phyloP scores from a whole-genome alignment of 192 early-diverging fungal genomes.

The Jimgerdemannia flammicorona region DNA sequence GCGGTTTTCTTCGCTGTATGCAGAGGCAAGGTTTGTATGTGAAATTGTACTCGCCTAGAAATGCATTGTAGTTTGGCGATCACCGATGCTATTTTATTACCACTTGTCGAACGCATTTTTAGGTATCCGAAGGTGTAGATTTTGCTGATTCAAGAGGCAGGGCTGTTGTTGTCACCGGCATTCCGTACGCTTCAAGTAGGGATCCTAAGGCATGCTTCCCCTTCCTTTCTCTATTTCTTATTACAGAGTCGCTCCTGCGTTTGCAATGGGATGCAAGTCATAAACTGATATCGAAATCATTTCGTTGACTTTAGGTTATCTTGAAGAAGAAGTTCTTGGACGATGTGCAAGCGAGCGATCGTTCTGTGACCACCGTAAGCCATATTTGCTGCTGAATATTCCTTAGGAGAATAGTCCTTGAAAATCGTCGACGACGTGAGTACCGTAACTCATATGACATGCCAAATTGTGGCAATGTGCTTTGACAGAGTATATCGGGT shows the following conservation, averaged over 20 bases:
- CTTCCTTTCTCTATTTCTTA: background rate
- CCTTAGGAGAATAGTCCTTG: background rate
- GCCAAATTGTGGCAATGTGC: background rate
- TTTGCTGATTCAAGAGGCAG: constrained; percentile 57
- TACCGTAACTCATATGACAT: no score
- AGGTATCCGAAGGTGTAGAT: constrained; percentile 56
- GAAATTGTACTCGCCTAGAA: background rate
- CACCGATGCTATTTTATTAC: no score
- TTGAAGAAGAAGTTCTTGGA: constrained; percentile 46
- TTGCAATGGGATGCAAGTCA: no score
- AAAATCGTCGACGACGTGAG: no score
- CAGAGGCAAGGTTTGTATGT: constrained; percentile 49
- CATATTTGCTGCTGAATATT: background rate
- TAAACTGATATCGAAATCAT: no score
- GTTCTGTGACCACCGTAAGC: constrained; percentile 3
- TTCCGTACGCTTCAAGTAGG: constrained; percentile 44
- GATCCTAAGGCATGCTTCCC: constrained; percentile 2
- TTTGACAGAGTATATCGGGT: constrained; percentile 31
- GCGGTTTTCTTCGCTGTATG: constrained; percentile 64
- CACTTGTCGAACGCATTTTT: background rate
- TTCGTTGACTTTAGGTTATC: constrained; percentile 15
- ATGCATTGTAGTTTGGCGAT: background rate
- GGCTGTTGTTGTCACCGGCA: constrained; percentile 55
- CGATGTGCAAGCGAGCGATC: constrained; percentile 8
- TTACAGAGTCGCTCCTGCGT: background rate